Conservation (phyloP, 345 rosid species). For the Citrus hindsii region DNA sequence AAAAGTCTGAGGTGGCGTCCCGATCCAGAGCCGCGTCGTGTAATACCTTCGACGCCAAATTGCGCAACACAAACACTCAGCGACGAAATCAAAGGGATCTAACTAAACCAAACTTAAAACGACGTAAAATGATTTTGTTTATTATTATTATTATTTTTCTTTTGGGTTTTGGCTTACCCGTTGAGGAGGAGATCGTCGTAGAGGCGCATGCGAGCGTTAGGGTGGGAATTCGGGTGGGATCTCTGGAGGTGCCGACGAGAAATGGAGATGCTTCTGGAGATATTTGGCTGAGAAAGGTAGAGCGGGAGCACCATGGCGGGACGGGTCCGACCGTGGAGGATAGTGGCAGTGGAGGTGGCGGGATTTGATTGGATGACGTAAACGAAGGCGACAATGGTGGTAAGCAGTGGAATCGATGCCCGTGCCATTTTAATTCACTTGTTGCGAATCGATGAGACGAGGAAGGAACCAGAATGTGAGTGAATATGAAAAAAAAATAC, state of each 20-base stretch:
- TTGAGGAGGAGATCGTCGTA: slow-evolving; percentile 87
- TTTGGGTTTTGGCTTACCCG: slow-evolving; percentile 43
- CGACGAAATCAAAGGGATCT: not conserved
- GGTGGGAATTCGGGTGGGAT: slow-evolving; percentile 31
- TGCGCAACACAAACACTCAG: not conserved
- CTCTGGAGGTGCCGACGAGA: slow-evolving; percentile 59
- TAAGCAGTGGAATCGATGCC: slow-evolving; percentile 7
- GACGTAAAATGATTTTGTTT: too few species aligned
- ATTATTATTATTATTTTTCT: too few species aligned
- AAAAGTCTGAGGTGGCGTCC: slow-evolving; percentile 91
- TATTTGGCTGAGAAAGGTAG: slow-evolving; percentile 43
- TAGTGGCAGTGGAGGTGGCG: slow-evolving; percentile 20
- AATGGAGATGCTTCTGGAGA: slow-evolving; percentile 29
- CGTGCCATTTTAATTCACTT: slow-evolving; percentile 23
- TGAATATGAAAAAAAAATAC: not conserved
- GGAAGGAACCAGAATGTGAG: not conserved
- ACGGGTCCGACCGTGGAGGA: slow-evolving; percentile 23
- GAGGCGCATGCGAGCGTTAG: slow-evolving; percentile 83
- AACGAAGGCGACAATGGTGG: slow-evolving; percentile 12
- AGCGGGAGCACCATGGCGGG: slow-evolving; percentile 80
- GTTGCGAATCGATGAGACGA: slow-evolving; percentile 1
- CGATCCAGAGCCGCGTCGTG: slow-evolving; percentile 88
- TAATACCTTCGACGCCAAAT: slow-evolving; percentile 53
- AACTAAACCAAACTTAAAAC: not conserved
- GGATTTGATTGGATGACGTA: slow-evolving; percentile 18